A percentile compares a stretch with the other conserved stretches of the same genome.
Evolutionary conservation across 2,329 filamentous ascomycete genomes (phyloP).

Genomic region (Aureobasidium sp.): DNA sequence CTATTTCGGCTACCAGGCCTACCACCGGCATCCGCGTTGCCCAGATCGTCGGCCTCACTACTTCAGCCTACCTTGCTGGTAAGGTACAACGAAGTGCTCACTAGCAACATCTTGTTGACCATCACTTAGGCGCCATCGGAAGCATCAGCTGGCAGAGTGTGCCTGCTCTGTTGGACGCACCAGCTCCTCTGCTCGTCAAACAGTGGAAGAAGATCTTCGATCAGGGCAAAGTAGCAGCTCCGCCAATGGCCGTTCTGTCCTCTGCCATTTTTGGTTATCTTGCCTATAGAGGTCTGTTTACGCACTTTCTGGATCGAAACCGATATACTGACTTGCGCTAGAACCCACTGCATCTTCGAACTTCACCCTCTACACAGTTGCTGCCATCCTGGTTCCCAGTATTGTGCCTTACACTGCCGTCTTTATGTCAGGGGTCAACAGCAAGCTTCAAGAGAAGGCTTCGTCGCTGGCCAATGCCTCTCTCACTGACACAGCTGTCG

Average conservation of each 20-base stretch:
- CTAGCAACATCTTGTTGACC: neutral
- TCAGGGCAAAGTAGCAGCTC: conserved; percentile 35
- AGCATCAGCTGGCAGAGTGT: conserved; percentile 23
- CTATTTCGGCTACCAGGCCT: conserved; percentile 9
- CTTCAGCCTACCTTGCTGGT: conserved; percentile 43
- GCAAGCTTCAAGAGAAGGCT: conserved; percentile 41
- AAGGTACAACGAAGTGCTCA: conserved; percentile 8
- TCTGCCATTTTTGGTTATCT: conserved; percentile 41
- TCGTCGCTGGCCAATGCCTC: conserved; percentile 33
- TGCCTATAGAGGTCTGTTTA: conserved; percentile 34
- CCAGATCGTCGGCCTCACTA: conserved; percentile 47
- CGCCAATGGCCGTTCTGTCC: conserved; percentile 35
- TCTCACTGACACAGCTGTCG: conserved; percentile 33
- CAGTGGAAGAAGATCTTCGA: conserved; percentile 47
- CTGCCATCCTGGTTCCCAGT: conserved; percentile 40
- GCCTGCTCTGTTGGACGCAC: conserved; percentile 50
- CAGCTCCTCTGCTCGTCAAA: conserved; percentile 47
- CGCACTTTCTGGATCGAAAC: neutral
- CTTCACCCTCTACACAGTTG: conserved; percentile 41
- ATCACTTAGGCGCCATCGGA: neutral
- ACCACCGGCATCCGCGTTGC: conserved; percentile 36
- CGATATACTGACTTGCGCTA: conserved; percentile 1
- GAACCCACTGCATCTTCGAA: conserved; percentile 27
- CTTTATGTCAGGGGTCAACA: conserved; percentile 43
- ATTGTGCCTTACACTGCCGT: conserved; percentile 48